These are phyloP conservation scores for Fusarium subglutinans DNA, from an alignment of 2,329 filamentous ascomycete genomes.

Conservation along the genomic window DNA sequence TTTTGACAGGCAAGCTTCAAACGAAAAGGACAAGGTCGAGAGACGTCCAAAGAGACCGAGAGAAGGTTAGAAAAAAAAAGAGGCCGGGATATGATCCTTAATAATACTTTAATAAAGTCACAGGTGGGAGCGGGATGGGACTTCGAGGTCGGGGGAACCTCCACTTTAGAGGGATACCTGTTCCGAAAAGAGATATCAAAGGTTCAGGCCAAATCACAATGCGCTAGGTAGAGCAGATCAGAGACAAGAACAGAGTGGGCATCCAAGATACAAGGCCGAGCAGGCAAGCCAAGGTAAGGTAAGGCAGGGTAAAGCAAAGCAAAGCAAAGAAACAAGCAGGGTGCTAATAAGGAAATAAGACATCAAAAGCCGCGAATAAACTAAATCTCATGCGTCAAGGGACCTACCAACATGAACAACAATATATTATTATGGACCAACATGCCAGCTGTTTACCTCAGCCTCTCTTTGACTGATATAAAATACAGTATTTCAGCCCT, in stretches of 20 bases:
- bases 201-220: conserved; percentile 15
- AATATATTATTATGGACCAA: neutral
- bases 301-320: neutral
- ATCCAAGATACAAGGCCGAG: neutral
- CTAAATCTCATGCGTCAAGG: conserved; percentile 9
- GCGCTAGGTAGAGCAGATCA: conserved; percentile 18
- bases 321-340: conserved; percentile 7
- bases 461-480: neutral
- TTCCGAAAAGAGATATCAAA: conserved; percentile 29
- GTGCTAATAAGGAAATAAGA: conserved; percentile 11
- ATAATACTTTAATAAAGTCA: conserved; percentile 26
- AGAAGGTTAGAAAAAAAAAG: neutral
- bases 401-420: neutral
- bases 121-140: conserved; percentile 9
- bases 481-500: neutral
- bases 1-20: neutral
- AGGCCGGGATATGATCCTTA: conserved; percentile 34
- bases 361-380: neutral
- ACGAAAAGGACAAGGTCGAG: conserved; percentile 5
- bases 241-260: conserved; percentile 12
- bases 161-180: conserved; percentile 31
- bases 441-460: neutral
- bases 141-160: conserved; percentile 10
- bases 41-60: conserved; percentile 1
- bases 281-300: neutral